phyloP scores from a whole-genome alignment of 2,329 filamentous ascomycete species.

The Epichloe baconii region DNA sequence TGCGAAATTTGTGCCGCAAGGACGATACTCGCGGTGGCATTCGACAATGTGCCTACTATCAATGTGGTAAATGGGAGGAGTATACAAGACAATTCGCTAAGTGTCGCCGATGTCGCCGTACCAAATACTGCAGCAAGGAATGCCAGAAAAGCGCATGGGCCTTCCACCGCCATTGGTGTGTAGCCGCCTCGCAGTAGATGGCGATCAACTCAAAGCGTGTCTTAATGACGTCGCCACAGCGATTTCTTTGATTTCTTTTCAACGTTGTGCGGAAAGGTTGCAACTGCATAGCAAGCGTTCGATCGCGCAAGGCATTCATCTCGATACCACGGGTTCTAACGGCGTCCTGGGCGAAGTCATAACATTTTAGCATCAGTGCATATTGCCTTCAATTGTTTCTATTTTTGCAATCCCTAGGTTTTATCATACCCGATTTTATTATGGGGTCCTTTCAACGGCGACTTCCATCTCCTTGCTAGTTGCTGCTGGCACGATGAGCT shows the following conservation, averaged over 20 bases:
- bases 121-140: constrained; percentile 99
- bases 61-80: constrained; percentile 98
- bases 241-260: constrained; percentile 15
- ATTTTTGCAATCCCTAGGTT: neutral
- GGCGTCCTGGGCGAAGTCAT: constrained; percentile 14
- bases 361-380: constrained; percentile 8
- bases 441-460: neutral
- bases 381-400: constrained; percentile 5
- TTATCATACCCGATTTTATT: neutral
- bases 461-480: neutral
- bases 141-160: constrained; percentile 99
- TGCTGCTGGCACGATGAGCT: neutral
- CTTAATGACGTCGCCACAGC: constrained; percentile 7
- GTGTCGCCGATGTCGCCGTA: constrained; percentile 86
- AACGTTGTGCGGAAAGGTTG: constrained; percentile 17
- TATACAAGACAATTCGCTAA: constrained; percentile 95
- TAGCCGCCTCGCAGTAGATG: constrained; percentile 48
- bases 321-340: constrained; percentile 29
- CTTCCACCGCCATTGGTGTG: constrained; percentile 96
- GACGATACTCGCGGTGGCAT: constrained; percentile 92
- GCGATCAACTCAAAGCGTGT: constrained; percentile 1
- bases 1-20: constrained; percentile 96
- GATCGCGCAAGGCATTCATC: constrained; percentile 27
- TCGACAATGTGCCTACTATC: constrained; percentile 92
- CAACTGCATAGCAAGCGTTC: constrained; percentile 30